phyloP scores from a whole-genome alignment of 2,329 filamentous ascomycete species.

The Aaosphaeria pasadenensis region DNA sequence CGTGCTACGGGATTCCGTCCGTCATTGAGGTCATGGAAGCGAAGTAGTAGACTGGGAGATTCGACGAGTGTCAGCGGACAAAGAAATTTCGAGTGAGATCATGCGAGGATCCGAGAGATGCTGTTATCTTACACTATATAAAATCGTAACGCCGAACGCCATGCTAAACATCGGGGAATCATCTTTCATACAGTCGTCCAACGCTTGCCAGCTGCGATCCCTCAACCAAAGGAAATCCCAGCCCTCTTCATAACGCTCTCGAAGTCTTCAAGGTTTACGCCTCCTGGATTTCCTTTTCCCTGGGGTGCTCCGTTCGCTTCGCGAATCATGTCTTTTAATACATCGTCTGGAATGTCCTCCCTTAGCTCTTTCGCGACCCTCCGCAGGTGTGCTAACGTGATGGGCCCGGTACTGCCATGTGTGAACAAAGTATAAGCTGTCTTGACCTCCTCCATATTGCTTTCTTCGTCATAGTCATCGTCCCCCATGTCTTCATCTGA shows the following conservation, averaged over 20 bases:
- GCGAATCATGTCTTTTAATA: constrained; percentile 89
- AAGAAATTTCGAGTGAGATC: too few species aligned
- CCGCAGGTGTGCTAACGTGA: constrained; percentile 75
- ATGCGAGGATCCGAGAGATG: too few species aligned
- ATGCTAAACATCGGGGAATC: background rate
- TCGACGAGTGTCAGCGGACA: too few species aligned
- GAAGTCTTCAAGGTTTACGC: constrained; percentile 77
- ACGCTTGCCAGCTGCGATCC: background rate
- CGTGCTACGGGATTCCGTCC: constrained; percentile 1
- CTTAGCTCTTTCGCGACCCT: constrained; percentile 77
- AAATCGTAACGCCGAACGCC: too few species aligned
- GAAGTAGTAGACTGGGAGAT: too few species aligned
- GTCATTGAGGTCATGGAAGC: constrained; percentile 1
- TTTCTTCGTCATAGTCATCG: constrained; percentile 40
- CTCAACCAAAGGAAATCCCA: constrained; percentile 70
- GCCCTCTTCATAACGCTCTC: constrained; percentile 81
- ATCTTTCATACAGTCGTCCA: background rate
- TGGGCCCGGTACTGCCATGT: constrained; percentile 55
- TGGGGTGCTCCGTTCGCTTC: constrained; percentile 80
- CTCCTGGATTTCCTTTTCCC: constrained; percentile 45
- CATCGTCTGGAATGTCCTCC: constrained; percentile 77
- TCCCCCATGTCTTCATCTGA: constrained; percentile 40
- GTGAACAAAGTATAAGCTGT: constrained; percentile 83
- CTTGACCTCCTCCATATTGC: constrained; percentile 65
- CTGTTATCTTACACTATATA: too few species aligned